Evolutionary conservation across 1,284 basidiomycete genomes (phyloP).

Genomic region (Moesziomyces antarcticus): DNA sequence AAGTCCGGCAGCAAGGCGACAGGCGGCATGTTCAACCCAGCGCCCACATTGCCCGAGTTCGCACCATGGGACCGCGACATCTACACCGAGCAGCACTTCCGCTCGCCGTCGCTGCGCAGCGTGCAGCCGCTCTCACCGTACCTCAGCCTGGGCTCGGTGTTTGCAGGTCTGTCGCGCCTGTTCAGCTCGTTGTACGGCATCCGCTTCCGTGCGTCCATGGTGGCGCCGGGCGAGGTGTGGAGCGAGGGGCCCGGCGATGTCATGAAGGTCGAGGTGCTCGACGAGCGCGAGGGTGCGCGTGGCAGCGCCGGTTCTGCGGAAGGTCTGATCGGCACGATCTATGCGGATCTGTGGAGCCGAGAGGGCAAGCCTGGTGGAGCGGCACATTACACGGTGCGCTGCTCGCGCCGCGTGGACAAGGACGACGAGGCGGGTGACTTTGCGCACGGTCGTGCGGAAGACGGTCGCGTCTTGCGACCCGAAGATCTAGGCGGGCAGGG

Average conservation of each 20-base stretch:
- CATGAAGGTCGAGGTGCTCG: conserved; percentile 89
- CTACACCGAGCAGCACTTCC: conserved; percentile 58
- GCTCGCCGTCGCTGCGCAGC: conserved; percentile 28
- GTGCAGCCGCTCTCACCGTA: conserved; percentile 61
- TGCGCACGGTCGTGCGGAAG: conserved; percentile 69
- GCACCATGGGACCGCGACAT: conserved; percentile 65
- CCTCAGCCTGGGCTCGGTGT: conserved; percentile 63
- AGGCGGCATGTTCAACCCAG: conserved; percentile 17
- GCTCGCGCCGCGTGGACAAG: conserved; percentile 88
- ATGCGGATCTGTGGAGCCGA: conserved; percentile 88
- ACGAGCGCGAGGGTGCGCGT: conserved; percentile 78
- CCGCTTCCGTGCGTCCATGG: conserved; percentile 52
- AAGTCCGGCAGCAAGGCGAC: neutral
- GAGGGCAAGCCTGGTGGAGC: conserved; percentile 88
- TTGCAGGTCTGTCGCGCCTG: conserved; percentile 61
- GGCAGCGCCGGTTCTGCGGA: conserved; percentile 20
- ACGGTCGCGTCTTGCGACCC: conserved; percentile 40
- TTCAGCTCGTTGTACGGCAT: conserved; percentile 64
- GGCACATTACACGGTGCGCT: conserved; percentile 96
- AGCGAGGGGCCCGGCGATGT: conserved; percentile 75
- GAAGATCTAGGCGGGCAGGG: conserved; percentile 29
- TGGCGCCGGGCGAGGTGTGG: conserved; percentile 83
- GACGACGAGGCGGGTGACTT: conserved; percentile 82
- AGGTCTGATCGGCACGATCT: conserved; percentile 87
- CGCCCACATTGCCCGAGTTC: conserved; percentile 16